A percentile compares a stretch with the other conserved stretches of the same genome.
These are phyloP conservation scores for Lotmaria passim DNA, from an alignment of 208 protist species.

Conservation along the genomic window DNA sequence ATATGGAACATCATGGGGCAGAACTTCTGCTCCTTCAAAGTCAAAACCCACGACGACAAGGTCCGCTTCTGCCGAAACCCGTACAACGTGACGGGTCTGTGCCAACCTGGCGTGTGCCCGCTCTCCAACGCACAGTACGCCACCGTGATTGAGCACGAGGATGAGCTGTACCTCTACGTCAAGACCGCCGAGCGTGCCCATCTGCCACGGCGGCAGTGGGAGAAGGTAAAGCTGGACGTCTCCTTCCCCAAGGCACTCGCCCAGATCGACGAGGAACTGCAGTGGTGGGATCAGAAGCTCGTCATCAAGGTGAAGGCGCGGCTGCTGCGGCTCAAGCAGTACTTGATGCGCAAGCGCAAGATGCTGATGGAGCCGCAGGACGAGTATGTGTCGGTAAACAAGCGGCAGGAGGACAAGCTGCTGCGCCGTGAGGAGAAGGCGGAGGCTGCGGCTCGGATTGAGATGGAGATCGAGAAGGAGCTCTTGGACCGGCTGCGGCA, in stretches of 20 bases:
- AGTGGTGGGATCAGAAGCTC: slow-evolving; percentile 96
- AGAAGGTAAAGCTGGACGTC: slow-evolving; percentile 96
- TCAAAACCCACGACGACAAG: slow-evolving; percentile 92
- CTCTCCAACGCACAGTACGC: slow-evolving; percentile 99
- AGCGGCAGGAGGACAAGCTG: slow-evolving; percentile 97
- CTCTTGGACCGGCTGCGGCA: slow-evolving; percentile 96
- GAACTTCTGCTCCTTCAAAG: slow-evolving; percentile 94
- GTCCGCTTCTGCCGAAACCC: slow-evolving; percentile 98
- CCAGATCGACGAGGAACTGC: slow-evolving; percentile 96
- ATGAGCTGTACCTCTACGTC: slow-evolving; percentile 97
- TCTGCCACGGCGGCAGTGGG: slow-evolving; percentile 97
- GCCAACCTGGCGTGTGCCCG: slow-evolving; percentile 96
- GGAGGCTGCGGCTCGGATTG: slow-evolving; percentile 95
- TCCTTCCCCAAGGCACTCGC: slow-evolving; percentile 96
- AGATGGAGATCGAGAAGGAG: slow-evolving; percentile 97
- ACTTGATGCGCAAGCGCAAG: slow-evolving; percentile 98
- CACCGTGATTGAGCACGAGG: slow-evolving; percentile 98
- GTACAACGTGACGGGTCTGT: slow-evolving; percentile 99
- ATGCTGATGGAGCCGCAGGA: slow-evolving; percentile 92
- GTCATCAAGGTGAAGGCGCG: slow-evolving; percentile 98
- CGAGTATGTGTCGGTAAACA: slow-evolving; percentile 97
- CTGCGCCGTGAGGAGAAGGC: slow-evolving; percentile 96
- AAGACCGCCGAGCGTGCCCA: slow-evolving; percentile 99
- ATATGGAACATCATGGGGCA: slow-evolving; percentile 94
- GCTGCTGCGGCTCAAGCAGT: slow-evolving; percentile 98